Base-by-base conservation (phyloP, 1,284 basidiomycete genomes). In the Papiliotrema nemorosa region DNA sequence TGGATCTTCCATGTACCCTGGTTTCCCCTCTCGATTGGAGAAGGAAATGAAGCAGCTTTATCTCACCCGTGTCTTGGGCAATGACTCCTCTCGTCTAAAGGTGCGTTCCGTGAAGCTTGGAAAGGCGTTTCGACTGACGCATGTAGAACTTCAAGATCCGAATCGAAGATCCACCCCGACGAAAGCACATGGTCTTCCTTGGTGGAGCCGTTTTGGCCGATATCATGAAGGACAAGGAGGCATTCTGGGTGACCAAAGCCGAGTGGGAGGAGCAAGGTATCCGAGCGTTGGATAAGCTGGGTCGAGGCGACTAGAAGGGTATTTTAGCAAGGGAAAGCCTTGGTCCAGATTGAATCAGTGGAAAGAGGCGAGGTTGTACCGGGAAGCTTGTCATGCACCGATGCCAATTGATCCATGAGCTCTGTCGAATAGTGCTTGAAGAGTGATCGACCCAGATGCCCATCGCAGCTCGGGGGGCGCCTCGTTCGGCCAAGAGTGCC, bases 11-110 rank as follows among this genome's bases (percentile, higher is more conserved):
- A 98, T 98, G 94, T 98, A 98, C 74, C 94, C 96, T 21, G 96
- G 96, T 25, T 82, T 99, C 57, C 96, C 94, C 5, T 91, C 87
- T 71, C 84, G 94, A 38, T 79, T 99, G 41, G 96, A 98, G 77
- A 98, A 98, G 79, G 96, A 98, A 78, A 92, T 98, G 89, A 98
- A 98, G 78, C 94, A 98, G 76, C 80, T 98, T 36, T 94, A 97
- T 76, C 82, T 99, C 54, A 89, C 90, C 5, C 81, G 86, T 18
- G 90, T 97, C 13, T 80, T 98, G 43, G 80, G 82, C 47, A 85
- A 87, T n/a, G 87, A 98, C 70, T 85, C 90, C 0, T 76, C 83
- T 29, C 81, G 96, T 47, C 74, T 98, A 62, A 92, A 88, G 73
- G 91, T 94, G 62, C 51, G 88, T 83, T 22, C 16, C 10, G 24